Percentiles rank a stretch among this genome's conserved stretches.
Conservation (phyloP, 345 rosid species). For the Angophora floribunda region DNA sequence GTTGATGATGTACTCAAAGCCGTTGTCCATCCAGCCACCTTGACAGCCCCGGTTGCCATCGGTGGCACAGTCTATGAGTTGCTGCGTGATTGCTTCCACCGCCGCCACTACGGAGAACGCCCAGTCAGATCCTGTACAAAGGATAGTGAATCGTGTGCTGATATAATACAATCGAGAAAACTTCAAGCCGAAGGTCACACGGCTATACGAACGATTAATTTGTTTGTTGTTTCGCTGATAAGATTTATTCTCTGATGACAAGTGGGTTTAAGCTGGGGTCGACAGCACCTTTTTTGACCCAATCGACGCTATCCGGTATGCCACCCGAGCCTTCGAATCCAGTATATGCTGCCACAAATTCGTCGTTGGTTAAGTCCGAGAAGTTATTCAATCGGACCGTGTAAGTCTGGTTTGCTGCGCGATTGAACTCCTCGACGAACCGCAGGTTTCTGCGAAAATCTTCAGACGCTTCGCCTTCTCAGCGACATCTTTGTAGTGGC, state of each 20-base stretch:
- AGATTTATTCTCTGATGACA: not conserved
- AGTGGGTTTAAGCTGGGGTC: not conserved
- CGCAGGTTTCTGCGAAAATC: constrained; percentile 21
- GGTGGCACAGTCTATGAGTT: not conserved
- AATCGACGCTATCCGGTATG: not conserved
- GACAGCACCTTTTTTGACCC: not conserved
- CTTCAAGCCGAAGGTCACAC: not conserved
- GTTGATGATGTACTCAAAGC: not conserved
- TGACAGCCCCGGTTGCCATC: too few species aligned
- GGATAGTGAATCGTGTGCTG: not conserved
- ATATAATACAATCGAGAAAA: not conserved
- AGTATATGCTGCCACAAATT: not conserved
- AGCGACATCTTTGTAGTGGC: not conserved
- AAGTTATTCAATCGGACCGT: constrained; percentile 20
- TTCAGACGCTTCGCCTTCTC: constrained; percentile 20
- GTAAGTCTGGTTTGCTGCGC: constrained; percentile 6
- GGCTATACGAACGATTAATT: not conserved
- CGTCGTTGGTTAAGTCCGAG: constrained; percentile 21
- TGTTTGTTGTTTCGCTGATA: not conserved
- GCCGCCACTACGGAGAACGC: constrained; percentile 1
- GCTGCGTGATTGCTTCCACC: constrained; percentile 2
- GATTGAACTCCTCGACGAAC: constrained; percentile 20
- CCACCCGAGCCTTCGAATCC: not conserved
- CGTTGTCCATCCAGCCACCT: not conserved
- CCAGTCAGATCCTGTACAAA: not conserved